These are phyloP conservation scores for Fraxinus greggii DNA, from an alignment of 305 asterid species.

Conservation along the genomic window DNA sequence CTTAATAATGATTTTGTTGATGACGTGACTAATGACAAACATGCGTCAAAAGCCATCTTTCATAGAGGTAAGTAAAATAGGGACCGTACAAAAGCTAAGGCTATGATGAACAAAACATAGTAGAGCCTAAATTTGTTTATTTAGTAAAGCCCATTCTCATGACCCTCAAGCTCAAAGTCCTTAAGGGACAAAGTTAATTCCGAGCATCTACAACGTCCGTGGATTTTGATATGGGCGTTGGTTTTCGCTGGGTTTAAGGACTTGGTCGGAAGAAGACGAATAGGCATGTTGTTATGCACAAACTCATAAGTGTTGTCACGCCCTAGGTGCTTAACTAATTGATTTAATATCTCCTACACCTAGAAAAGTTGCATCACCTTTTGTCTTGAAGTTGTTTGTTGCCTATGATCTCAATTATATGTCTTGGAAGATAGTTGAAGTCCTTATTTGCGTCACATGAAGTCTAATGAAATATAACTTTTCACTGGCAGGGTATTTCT, in stretches of 20 bases:
- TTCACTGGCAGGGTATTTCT: constrained; percentile 54
- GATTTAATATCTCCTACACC: background rate
- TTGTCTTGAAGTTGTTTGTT: constrained; percentile 12
- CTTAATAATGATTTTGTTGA: too few species aligned
- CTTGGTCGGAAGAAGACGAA: background rate
- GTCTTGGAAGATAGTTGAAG: background rate
- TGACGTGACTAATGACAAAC: background rate
- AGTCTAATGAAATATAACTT: constrained; percentile 16
- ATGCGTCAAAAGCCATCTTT: background rate
- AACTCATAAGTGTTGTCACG: background rate
- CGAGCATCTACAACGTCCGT: background rate
- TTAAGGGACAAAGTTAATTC: background rate
- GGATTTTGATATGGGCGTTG: background rate
- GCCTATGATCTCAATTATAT: background rate
- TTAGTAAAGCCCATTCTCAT: background rate
- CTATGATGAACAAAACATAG: background rate
- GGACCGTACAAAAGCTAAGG: background rate
- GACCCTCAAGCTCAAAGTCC: background rate
- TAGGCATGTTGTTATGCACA: background rate
- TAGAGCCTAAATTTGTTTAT: background rate
- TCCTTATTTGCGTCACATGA: background rate
- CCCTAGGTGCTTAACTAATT: background rate
- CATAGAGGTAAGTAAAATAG: background rate
- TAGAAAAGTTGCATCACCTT: background rate
- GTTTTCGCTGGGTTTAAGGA: background rate